A percentile compares a stretch with the other conserved stretches of the same genome.
phyloP scores from a whole-genome alignment of 2,329 filamentous ascomycete species.

The Pseudogymnoascus sp. region DNA sequence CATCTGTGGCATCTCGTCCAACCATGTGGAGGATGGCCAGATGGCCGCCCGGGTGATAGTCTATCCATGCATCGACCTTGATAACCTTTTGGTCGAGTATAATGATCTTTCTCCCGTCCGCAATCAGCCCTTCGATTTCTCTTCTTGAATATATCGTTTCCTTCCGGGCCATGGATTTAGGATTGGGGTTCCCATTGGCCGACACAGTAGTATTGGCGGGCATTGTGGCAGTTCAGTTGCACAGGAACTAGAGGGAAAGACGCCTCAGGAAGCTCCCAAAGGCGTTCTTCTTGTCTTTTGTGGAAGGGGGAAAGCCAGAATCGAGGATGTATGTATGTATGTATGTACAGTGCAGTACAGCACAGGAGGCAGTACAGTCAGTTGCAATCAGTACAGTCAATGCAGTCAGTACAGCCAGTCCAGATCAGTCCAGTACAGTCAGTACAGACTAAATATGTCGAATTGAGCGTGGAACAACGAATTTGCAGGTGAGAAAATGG shows the following conservation, averaged over 20 bases:
- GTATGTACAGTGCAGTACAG: no score
- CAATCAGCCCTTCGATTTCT: slow-evolving; percentile 74
- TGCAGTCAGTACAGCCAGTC: background rate
- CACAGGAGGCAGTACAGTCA: background rate
- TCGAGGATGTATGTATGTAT: background rate
- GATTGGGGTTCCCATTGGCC: background rate
- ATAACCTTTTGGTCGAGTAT: slow-evolving; percentile 75
- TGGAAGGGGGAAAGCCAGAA: background rate
- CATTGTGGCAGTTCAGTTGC: slow-evolving; percentile 6
- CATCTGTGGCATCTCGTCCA: slow-evolving; percentile 86
- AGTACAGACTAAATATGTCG: background rate
- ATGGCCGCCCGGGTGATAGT: slow-evolving; percentile 85
- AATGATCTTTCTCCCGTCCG: slow-evolving; percentile 68
- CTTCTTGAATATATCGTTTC: slow-evolving; percentile 44
- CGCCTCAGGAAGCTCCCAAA: background rate
- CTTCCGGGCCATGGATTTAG: slow-evolving; percentile 9
- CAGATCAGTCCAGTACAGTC: background rate
- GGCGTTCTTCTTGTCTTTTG: background rate
- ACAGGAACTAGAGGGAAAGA: slow-evolving; percentile 2
- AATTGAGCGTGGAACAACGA: background rate
- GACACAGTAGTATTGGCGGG: background rate
- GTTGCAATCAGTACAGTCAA: background rate
- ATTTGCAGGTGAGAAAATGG: background rate
- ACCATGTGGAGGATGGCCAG: slow-evolving; percentile 91
- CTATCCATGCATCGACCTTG: slow-evolving; percentile 80